Evolutionary conservation across 2,329 filamentous ascomycete species (phyloP), one percentile per base, ranked within the genome.

Genomic region (Xylaria sp.): DNA sequence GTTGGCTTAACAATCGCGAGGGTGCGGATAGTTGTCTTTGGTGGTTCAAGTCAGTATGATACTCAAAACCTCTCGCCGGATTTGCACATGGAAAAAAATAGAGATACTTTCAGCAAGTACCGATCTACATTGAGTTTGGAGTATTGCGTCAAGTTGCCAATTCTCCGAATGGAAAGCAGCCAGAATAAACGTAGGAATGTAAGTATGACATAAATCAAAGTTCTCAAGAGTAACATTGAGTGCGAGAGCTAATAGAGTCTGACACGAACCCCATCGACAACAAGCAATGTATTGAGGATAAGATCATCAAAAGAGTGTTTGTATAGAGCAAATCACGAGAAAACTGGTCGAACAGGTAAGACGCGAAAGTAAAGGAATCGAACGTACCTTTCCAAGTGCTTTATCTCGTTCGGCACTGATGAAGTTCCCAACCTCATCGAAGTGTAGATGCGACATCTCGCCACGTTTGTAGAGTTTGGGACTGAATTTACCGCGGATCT

Each of bases 401-500:
- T 94, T 94, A 82, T 98, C 94, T 72, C 91, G 88, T 80, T 98
- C 94, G 12, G 94, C 87, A 80, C 91, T 96, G 79, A 91, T 86
- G 81, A 97, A 98, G 76, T 94, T 93, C 72, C 92, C 88, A 81
- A 91, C 85, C 66, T 94, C 92, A 78, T 97, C 93, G 80, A 97
- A 98, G 81, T 97, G 93, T 77, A 91, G 84, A 51, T 87, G 86
- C 15, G 91, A 89, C 70, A 97, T 87, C 72, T 93, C 87, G 2
- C 94, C 94, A 62, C 92, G 91, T 75, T 93, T 94, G 76, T 97
- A 90, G 71, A 98, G 86, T 81, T 98, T 98, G 56, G 92, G 90
- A 37, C 93, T 94, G 72, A 98, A 91, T 81, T 94, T 97, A 76
- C 96, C 96, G 57, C 97, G 91, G 75, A 95, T 94, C 79, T 99